Evolutionary conservation across 2,329 filamentous ascomycete species (phyloP).

Genomic region (Fonsecaea nubica): DNA sequence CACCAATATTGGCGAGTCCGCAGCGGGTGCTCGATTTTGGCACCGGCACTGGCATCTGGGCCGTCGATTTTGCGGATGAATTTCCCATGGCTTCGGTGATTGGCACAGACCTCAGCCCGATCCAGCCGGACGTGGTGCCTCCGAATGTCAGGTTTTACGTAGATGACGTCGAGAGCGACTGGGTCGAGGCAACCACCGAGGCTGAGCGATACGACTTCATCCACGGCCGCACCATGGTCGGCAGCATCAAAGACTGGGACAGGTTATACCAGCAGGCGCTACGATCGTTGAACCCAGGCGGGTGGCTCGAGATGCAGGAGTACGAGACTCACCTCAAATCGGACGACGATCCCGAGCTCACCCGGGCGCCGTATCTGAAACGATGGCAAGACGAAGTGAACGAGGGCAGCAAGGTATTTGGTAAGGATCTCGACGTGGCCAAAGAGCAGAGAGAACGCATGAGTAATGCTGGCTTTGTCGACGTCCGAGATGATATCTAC

Average conservation of each 20-base stretch:
- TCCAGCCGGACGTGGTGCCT: slow-evolving; percentile 50
- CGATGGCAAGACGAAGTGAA: slow-evolving; percentile 43
- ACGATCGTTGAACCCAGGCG: slow-evolving; percentile 46
- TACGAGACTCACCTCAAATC: slow-evolving; percentile 34
- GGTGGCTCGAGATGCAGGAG: slow-evolving; percentile 51
- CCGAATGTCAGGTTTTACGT: slow-evolving; percentile 46
- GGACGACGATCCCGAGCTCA: slow-evolving; percentile 26
- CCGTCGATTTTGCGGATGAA: slow-evolving; percentile 46
- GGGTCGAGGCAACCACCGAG: slow-evolving; percentile 45
- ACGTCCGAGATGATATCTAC: slow-evolving; percentile 57
- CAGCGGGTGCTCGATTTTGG: slow-evolving; percentile 46
- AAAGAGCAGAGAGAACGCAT: slow-evolving; percentile 29
- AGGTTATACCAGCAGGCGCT: slow-evolving; percentile 43
- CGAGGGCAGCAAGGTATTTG: slow-evolving; percentile 44
- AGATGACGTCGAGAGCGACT: slow-evolving; percentile 46
- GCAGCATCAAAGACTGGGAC: slow-evolving; percentile 64
- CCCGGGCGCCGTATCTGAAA: slow-evolving; percentile 28
- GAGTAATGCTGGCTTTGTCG: slow-evolving; percentile 60
- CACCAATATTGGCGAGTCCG: slow-evolving; percentile 41
- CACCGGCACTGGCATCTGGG: slow-evolving; percentile 43
- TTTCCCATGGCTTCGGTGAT: slow-evolving; percentile 39
- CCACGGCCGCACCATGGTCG: slow-evolving; percentile 57
- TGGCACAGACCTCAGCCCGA: slow-evolving; percentile 53
- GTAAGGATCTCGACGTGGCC: slow-evolving; percentile 48
- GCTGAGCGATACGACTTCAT: slow-evolving; percentile 45